Percentiles rank a stretch among this genome's conserved stretches.
These are phyloP conservation scores for Lentinula lateritia DNA, from an alignment of 768 basidiomycete species.

Conservation along the genomic window DNA sequence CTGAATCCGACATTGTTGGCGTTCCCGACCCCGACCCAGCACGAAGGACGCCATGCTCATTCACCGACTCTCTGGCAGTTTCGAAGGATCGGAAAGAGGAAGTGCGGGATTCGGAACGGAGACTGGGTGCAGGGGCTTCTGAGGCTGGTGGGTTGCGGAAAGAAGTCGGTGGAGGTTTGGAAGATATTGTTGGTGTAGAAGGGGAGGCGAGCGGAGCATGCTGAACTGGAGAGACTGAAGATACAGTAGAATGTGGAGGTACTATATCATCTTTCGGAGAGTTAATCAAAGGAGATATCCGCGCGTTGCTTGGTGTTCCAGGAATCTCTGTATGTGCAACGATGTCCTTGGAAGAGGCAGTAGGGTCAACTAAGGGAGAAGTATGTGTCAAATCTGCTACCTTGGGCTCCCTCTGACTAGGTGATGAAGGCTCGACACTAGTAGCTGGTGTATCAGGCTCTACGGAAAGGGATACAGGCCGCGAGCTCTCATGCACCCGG, in stretches of 20 bases:
- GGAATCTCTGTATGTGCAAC: not conserved
- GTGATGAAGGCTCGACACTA: not conserved
- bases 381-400: not conserved
- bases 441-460: not conserved
- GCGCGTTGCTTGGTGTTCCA: not conserved
- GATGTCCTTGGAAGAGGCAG: not conserved
- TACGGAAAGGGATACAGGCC: not conserved
- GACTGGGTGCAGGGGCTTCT: not conserved
- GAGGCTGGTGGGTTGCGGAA: not conserved
- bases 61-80: constrained; percentile 3
- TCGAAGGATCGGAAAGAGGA: constrained; percentile 6
- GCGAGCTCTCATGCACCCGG: not conserved
- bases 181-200: not conserved
- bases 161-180: constrained; percentile 1
- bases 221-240: not conserved
- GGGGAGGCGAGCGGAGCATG: not conserved
- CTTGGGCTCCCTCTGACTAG: not conserved
- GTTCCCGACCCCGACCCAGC: not conserved
- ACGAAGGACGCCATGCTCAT: not conserved
- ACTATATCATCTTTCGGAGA: not conserved
- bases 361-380: not conserved
- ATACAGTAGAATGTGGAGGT: not conserved
- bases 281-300: too few species aligned
- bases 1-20: not conserved
- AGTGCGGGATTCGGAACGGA: constrained; percentile 6